Conservation (phyloP, 2,329 filamentous ascomycete species). For the Calcarisporium arbuscula region DNA sequence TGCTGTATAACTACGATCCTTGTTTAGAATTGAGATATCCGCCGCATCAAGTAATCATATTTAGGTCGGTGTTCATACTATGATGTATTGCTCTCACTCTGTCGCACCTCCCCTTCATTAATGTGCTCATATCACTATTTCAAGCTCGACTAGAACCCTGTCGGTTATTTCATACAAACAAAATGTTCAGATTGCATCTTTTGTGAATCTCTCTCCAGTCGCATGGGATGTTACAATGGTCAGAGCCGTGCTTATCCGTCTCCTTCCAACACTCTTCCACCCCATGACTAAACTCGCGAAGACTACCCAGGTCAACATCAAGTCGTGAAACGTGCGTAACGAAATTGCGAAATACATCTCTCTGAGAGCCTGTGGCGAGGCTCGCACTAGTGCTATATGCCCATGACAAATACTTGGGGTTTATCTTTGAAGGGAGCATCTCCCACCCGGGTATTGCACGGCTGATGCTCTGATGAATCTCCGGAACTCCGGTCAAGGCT, state of each 20-base stretch:
- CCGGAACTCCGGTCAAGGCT: background rate
- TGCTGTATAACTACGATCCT: no score
- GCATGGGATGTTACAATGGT: background rate
- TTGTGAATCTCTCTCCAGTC: slow-evolving; percentile 1
- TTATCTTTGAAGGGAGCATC: slow-evolving; percentile 1
- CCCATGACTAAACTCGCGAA: background rate
- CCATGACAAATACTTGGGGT: background rate
- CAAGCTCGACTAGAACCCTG: no score
- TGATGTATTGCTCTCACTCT: no score
- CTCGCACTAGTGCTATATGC: background rate
- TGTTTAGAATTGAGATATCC: no score
- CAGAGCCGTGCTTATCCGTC: slow-evolving; percentile 1
- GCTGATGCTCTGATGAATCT: background rate
- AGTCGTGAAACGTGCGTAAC: background rate
- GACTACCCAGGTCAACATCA: background rate
- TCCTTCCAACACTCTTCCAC: slow-evolving; percentile 1
- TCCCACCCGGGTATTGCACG: background rate
- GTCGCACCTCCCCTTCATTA: no score
- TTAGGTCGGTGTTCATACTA: no score
- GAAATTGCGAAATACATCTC: background rate
- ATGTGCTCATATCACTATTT: no score
- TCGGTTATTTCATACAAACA: background rate
- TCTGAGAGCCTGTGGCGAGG: background rate
- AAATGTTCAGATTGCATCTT: slow-evolving; percentile 1
- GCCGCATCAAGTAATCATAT: no score